phyloP scores from a whole-genome alignment of 2,329 filamentous ascomycete species.

The Rosellinia necatrix region DNA sequence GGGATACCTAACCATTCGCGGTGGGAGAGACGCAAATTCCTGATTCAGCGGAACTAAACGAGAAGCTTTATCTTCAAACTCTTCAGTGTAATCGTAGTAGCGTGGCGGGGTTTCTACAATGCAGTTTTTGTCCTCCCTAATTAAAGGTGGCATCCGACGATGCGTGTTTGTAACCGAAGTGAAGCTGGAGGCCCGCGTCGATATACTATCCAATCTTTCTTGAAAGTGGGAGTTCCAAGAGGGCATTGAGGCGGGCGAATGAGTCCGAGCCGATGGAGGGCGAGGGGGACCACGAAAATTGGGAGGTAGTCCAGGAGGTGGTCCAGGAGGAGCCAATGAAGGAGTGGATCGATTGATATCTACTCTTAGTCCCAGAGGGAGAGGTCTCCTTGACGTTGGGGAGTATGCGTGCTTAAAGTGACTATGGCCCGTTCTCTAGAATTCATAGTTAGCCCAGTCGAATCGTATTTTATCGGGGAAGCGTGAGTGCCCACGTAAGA shows the following conservation, averaged over 20 bases:
- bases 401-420: constrained; percentile 47
- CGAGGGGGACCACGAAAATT: constrained; percentile 30
- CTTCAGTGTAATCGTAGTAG: constrained; percentile 60
- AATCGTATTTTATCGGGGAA: background rate
- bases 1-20: constrained; percentile 27
- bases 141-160: constrained; percentile 36
- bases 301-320: constrained; percentile 28
- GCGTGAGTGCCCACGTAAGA: constrained; percentile 47
- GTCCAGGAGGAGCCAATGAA: constrained; percentile 42
- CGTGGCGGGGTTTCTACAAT: constrained; percentile 39
- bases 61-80: constrained; percentile 47
- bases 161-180: constrained; percentile 58
- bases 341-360: constrained; percentile 49
- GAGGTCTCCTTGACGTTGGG: constrained; percentile 43
- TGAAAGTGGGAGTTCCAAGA: constrained; percentile 40
- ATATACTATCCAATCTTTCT: constrained; percentile 42
- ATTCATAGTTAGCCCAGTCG: constrained; percentile 17
- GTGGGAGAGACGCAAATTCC: constrained; percentile 31
- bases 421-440: constrained; percentile 51
- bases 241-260: constrained; percentile 44
- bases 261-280: constrained; percentile 35
- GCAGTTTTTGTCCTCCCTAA: constrained; percentile 32
- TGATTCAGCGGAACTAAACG: constrained; percentile 25
- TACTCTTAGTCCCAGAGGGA: constrained; percentile 46
- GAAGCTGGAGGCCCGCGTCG: constrained; percentile 52